These are phyloP conservation scores for Fraxinus paxiana DNA, from an alignment of 305 asterid genomes.

Conservation along the genomic window DNA sequence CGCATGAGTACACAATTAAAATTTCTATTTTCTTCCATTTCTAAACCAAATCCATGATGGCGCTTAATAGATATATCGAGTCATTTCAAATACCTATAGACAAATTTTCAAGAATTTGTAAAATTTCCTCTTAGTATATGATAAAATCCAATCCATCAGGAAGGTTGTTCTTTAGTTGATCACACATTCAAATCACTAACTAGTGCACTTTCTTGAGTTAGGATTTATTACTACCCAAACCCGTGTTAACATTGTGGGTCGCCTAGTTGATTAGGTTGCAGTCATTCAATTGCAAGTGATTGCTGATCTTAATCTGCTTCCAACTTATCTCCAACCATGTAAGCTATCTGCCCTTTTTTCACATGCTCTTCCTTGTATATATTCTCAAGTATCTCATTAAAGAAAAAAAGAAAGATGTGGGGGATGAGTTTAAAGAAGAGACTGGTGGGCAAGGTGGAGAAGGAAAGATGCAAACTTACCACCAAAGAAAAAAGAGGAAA, in stretches of 20 bases:
- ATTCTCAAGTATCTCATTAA: not conserved
- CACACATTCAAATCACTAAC: not conserved
- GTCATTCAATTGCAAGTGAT: not conserved
- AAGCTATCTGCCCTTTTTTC: not conserved
- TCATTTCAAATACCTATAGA: not conserved
- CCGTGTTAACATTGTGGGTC: not conserved
- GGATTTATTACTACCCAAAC: not conserved
- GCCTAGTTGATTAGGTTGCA: not conserved
- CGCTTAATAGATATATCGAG: not conserved
- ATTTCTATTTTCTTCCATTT: not conserved
- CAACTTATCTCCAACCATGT: not conserved
- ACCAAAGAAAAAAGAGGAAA: not conserved
- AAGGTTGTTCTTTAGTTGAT: not conserved
- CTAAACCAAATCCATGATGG: not conserved
- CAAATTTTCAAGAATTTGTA: not conserved
- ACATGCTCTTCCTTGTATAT: not conserved
- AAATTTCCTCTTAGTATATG: not conserved
- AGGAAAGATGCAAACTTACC: not conserved
- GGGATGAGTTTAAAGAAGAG: not conserved
- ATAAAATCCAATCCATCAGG: not conserved
- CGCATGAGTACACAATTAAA: not conserved
- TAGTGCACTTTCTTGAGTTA: not conserved
- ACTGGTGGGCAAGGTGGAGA: not conserved
- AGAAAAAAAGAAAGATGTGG: not conserved
- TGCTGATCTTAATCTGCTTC: not conserved